Evolutionary conservation across 2,329 filamentous ascomycete genomes (phyloP).

Genomic region (Neopestalotiopsis sp.): DNA sequence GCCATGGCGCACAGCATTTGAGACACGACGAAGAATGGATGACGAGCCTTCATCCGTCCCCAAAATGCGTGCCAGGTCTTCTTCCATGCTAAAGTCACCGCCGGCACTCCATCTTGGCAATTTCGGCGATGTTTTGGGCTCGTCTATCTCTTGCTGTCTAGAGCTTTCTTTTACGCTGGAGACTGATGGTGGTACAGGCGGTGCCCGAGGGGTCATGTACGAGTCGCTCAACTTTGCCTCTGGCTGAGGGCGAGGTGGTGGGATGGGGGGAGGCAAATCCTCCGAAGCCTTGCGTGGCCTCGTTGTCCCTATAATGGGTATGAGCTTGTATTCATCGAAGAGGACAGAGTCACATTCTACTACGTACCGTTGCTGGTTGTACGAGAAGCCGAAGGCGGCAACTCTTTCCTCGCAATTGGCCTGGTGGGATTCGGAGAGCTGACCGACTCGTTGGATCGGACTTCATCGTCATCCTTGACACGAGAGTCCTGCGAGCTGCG

Average conservation of each 20-base stretch:
- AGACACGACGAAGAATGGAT: conserved; percentile 85
- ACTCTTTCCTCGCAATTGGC: conserved; percentile 69
- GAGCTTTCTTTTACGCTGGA: conserved; percentile 53
- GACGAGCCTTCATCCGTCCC: conserved; percentile 78
- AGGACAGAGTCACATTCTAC: background rate
- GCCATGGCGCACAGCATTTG: conserved; percentile 91
- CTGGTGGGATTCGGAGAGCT: conserved; percentile 48
- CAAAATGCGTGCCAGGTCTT: conserved; percentile 91
- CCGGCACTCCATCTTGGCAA: conserved; percentile 78
- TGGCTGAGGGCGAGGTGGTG: conserved; percentile 33
- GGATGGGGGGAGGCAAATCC: conserved; percentile 28
- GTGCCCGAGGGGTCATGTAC: conserved; percentile 64
- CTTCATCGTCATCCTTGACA: conserved; percentile 59
- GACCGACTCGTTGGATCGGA: conserved; percentile 49
- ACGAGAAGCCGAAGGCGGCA: conserved; percentile 48
- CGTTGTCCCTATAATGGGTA: conserved; percentile 9
- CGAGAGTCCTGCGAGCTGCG: conserved; percentile 66
- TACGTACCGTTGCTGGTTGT: conserved; percentile 26
- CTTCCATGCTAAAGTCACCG: conserved; percentile 91
- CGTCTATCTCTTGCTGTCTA: conserved; percentile 42
- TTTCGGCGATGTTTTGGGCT: conserved; percentile 66
- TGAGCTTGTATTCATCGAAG: background rate
- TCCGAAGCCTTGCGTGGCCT: conserved; percentile 29
- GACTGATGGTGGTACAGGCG: conserved; percentile 57
- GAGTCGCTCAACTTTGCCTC: conserved; percentile 55